Evolutionary conservation across 805 yeast genomes (phyloP), one percentile per base, ranked within the genome.

Genomic region (Ogataea wickerhamii): DNA sequence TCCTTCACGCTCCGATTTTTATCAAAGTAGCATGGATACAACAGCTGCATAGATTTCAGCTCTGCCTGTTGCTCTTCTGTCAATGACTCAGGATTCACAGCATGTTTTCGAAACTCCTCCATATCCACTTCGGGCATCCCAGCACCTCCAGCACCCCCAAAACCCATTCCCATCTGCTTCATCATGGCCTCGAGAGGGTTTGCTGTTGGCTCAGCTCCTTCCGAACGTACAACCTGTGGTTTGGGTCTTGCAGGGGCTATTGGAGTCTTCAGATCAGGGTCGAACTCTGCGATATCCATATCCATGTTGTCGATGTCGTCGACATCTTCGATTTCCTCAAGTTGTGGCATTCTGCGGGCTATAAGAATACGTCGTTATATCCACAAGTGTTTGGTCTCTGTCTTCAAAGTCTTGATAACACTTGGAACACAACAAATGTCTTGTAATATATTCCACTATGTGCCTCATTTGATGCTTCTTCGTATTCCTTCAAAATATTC

Each of bases 1-100:
- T 89, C 78, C 37, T 71, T 70, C 51, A 80, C 85, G 4, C 88
- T 69, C 60, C 95, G 73, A 45, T 74, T 74, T 37, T 66, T 72
- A 64, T 91, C 98, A 60, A 91, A 93, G 65, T 93, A 91, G 54
- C 95, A 82, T 21, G 98, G 98, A 57, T 93, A 93, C 22, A 91
- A 49, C 30, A 85, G 58, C 60, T 85, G 91, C 70, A 88, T 77
- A 36, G 67, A 61, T 55, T 78, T 78, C 49, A 87, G 70, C 56
- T 81, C 80, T 44, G 76, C 74, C 38, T 77, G 61, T 46, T 82
- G 82, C 47, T 78, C 79, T 28, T 73, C 73, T 5, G 71, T 55
- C 41, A 80, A 64, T 12, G 54, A 43, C 7, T 45, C 46, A 4
- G 38, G 46, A 6, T 41, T 40, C 41, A 37, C 45, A 28, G 41